Evolutionary conservation across 2,329 filamentous ascomycete species (phyloP), one percentile per base, ranked within the genome.

Genomic region (Phaeosphaeria sp.): DNA sequence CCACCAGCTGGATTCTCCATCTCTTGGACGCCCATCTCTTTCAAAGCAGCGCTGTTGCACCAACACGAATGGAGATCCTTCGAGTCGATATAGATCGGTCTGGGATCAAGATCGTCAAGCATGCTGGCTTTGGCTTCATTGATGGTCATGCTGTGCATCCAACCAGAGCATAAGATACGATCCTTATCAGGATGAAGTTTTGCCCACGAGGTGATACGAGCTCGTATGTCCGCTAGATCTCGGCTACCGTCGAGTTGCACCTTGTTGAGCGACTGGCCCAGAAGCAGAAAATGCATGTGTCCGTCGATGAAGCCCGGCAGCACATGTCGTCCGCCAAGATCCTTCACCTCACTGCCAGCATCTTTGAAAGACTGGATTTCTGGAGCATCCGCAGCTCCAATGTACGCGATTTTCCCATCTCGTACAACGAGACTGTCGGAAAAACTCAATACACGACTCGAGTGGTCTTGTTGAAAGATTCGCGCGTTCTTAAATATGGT

Each of bases 1-100:
- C 84, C 84, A n/a, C 84, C 84, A 3, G 80, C 79, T 0, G 83
- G 83, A 42, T 82, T 78, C 2, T 79, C 63, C 78, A 80, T 80
- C 13, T 75, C 69, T 42, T 81, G 74, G 1, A 84, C 75, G 1
- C 78, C 81, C 61, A 87, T 77, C 61, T 86, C 84, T 42, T 73
- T 63, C 21, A 87, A 70, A 0, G 82, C 84, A 0, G 82, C 79
- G 20, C 77, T 82, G 68, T 82, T 86, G 68, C 81, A 83, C 84
- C 85, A 87, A 0, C 81, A 81, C 2, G 81, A 84, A 67, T 87
- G 84, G 57, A 87, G 66, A 59, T 86, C 84, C 68, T 86, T 86
- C 3, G 83, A 82, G 58, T 87, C 84, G 57, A 87, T 81, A 62
- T 83, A 83, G 50, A 87, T 83, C 0, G 84, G 83, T 36, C 83